Evolutionary conservation across 148 eudicot genomes (phyloP).

Genomic region (Simmondsia chinensis): DNA sequence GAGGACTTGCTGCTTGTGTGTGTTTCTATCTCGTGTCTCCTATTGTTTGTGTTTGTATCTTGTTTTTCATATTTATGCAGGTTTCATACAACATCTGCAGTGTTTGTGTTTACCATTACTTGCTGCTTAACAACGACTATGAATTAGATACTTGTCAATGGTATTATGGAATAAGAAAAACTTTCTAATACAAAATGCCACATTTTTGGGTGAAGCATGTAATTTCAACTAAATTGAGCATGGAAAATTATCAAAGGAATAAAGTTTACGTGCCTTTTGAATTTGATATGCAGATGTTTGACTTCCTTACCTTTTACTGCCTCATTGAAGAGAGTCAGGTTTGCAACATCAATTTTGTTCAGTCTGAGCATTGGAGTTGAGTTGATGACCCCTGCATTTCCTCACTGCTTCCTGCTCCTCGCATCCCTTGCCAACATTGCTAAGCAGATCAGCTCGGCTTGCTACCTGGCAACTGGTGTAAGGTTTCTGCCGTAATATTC

Average conservation of each 20-base stretch:
- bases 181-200: no score
- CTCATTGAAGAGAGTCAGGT: slow-evolving; percentile 68
- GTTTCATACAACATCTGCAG: no score
- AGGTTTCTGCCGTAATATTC: slow-evolving; percentile 18
- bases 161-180: no score
- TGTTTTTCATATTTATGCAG: no score
- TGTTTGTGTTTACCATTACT: no score
- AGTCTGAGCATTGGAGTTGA: slow-evolving; percentile 94
- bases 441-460: slow-evolving; percentile 91
- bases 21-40: no score
- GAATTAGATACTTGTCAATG: no score
- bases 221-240: background rate
- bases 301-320: slow-evolving; percentile 6
- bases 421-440: slow-evolving; percentile 87
- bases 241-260: background rate
- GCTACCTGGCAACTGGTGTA: slow-evolving; percentile 90
- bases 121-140: no score
- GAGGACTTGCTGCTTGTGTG: no score
- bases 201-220: no score
- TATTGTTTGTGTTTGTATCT: no score
- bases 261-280: background rate
- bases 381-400: slow-evolving; percentile 85
- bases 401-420: slow-evolving; percentile 78
- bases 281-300: background rate
- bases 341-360: slow-evolving; percentile 76